Evolutionary conservation across 306 rosid genomes (phyloP).

Genomic region (Potentilla sterilis): DNA sequence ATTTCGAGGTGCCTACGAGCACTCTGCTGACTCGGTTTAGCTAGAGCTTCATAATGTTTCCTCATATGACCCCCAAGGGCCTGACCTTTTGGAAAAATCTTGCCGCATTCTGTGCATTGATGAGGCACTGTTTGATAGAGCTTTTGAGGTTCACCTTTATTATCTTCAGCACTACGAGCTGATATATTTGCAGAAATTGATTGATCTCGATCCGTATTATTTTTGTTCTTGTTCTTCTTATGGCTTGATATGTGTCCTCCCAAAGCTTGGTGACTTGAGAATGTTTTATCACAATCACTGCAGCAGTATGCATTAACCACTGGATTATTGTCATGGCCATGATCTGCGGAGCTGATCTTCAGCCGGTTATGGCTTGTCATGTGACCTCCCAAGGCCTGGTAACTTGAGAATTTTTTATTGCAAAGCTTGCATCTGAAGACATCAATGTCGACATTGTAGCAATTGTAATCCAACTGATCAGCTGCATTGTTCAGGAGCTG

Average conservation of each 20-base stretch:
- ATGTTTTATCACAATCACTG: slow-evolving; percentile 27
- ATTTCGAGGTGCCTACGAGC: slow-evolving; percentile 11
- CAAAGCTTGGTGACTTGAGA: slow-evolving; percentile 38
- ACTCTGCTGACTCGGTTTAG: background rate
- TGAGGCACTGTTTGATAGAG: background rate
- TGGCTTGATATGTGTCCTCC: slow-evolving; percentile 47
- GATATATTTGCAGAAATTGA: background rate
- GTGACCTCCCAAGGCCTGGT: slow-evolving; percentile 52
- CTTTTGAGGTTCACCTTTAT: background rate
- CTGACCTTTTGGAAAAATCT: slow-evolving; percentile 17
- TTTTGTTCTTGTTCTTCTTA: slow-evolving; percentile 13
- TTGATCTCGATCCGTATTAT: background rate
- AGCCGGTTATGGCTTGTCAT: slow-evolving; percentile 30
- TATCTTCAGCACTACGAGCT: background rate
- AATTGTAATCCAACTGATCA: background rate
- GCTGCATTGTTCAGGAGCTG: background rate
- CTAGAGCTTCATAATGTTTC: background rate
- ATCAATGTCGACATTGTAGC: background rate
- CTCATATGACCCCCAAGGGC: slow-evolving; percentile 35
- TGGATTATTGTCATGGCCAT: background rate
- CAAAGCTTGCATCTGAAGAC: slow-evolving; percentile 28
- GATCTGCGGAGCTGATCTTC: background rate
- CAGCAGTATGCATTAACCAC: slow-evolving; percentile 3
- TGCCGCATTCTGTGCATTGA: slow-evolving; percentile 6
- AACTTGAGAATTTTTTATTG: slow-evolving; percentile 21